Evolutionary conservation across 2,329 filamentous ascomycete species (phyloP), one percentile per base, ranked within the genome.

Genomic region (Calonectria multiphialidica): DNA sequence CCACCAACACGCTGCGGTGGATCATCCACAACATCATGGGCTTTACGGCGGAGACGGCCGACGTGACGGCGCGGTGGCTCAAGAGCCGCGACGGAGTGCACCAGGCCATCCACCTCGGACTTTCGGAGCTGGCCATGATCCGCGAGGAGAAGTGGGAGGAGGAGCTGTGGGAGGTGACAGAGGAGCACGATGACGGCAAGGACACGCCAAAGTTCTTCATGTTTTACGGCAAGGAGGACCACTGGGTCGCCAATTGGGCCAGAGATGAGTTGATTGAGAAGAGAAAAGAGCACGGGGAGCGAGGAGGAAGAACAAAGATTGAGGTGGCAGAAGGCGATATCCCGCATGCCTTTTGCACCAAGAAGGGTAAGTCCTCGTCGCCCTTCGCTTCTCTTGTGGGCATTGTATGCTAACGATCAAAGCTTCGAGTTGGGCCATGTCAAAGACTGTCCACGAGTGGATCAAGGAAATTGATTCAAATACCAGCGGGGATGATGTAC

Each of bases 71-170:
- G 16, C 79, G 81, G 9, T 92, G 91, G 81, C 82, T 93, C 30
- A 87, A 84, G 77, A 90, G 88, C 75, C 84, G 85, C 2, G 89
- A 90, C 71, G 91, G 90, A 5, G 86, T 93, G 10, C 87, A 87
- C 82, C 90, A 93, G 82, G 86, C 90, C 10, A 82, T 93, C 71
- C 85, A 89, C 74, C 84, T 93, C 77, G 91, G 87, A 2, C 84
- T 87, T 74, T 89, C 91, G 67, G 91, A 93, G 84, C 88, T 93
- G 84, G 79, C 82, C n/a, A 84, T 82, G 12, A 92, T 93, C 69
- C 83, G 84, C 1, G 88, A 91, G 76, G 90, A 92, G 70, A 82
- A 77, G 62, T 93, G 91, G 91, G 87, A 86, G 12, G 86, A 89
- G 25, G 88, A 89, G 73, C 81, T 93, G 30, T 93, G 91, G 90